Evolutionary conservation across 2,329 filamentous ascomycete genomes (phyloP).

Genomic region (Cladosporium sp.): DNA sequence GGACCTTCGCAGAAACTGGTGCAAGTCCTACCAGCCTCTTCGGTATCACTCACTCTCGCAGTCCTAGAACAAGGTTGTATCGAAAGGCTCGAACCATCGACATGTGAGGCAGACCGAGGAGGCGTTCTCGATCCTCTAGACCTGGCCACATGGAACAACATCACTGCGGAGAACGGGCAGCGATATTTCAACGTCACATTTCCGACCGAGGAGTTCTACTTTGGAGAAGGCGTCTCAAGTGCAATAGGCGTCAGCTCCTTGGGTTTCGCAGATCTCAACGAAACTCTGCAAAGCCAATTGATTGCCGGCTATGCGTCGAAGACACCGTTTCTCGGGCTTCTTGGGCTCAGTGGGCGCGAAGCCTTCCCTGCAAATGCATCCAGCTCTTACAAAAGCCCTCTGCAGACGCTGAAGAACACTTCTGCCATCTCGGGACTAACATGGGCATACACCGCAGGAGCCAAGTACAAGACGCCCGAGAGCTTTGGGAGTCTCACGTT

Average conservation of each 20-base stretch:
- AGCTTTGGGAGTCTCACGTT: not conserved
- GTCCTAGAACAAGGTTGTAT: not conserved
- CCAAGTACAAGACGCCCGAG: not conserved
- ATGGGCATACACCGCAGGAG: conserved; percentile 4
- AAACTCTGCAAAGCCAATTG: not conserved
- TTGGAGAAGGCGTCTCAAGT: not conserved
- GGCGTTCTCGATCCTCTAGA: not conserved
- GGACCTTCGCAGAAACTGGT: not conserved
- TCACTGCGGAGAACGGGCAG: not conserved
- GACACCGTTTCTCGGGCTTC: not conserved
- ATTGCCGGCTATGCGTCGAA: not conserved
- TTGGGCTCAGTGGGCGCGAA: not conserved
- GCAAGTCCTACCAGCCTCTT: not conserved
- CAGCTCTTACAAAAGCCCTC: not conserved
- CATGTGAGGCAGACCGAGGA: not conserved
- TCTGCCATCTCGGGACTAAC: not conserved
- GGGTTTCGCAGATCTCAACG: not conserved
- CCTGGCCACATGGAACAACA: not conserved
- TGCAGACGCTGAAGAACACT: not conserved
- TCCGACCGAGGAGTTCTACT: not conserved
- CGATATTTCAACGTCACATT: not conserved
- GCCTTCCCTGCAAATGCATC: not conserved
- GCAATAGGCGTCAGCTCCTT: not conserved
- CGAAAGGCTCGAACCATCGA: not conserved
- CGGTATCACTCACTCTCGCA: not conserved